Base-by-base conservation (phyloP, 495 filamentous ascomycete genomes). In the Letharia lupina region DNA sequence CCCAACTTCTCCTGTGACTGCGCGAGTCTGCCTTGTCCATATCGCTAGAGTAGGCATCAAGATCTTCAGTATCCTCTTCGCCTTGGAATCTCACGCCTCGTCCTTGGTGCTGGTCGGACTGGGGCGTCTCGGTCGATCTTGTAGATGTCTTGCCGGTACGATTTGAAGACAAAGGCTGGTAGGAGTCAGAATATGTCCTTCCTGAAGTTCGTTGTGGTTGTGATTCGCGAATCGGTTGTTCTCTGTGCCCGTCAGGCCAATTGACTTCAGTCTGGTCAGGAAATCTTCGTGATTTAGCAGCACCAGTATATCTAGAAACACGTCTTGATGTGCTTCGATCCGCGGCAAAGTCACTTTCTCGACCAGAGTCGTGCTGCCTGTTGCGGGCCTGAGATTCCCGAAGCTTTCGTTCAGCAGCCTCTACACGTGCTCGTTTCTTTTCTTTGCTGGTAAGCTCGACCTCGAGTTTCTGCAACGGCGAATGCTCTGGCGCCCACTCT, bases 391-490 rank as follows among this genome's bases (percentile, higher is more conserved):
- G 75, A 12, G 77, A 74, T 80, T 78, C 86, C 76, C 71, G 83
- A 75, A 72, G 67, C 67, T 79, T 79, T 61, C 80, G 76, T 71
- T 96, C 92, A 3, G 89, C 88, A 72, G 92, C 87, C 75, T 91
- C 82, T n/a, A 89, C 84, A 59, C 89, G 83, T 4, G 89, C 89
- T 65, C 89, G 82, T 73, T 91, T 96, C 72, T 96, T 92, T 71
- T 95, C 91, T 74, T 96, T 96, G 73, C 87, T 95, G 70, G 96
- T 92, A 73, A 97, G 80, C 62, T 91, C 91, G 48, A 88, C 84
- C 77, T 97, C 94, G 62, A 98, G 84, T 75, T 87, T 92, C 74
- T 98, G 94, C 33, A 98, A 78, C 42, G 94, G 94, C 60, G 93
- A 96, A 61, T 90, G 85, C 72, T 92, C 88, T 33, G 85, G 82